Evolutionary conservation across 495 filamentous ascomycete genomes (phyloP).

Genomic region (Usnea hakonensis): DNA sequence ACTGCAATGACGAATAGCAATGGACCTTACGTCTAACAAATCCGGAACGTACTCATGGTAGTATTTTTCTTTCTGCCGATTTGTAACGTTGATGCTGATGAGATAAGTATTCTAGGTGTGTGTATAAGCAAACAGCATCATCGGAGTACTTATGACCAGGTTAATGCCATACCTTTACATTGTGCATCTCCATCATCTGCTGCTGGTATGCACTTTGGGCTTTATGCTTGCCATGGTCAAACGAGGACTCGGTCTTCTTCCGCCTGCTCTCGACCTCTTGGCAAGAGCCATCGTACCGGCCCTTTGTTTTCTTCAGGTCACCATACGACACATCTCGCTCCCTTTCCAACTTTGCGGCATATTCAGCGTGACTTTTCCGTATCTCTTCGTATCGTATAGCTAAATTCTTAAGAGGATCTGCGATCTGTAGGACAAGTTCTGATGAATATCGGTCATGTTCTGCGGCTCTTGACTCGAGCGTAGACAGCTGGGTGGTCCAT

Average conservation of each 20-base stretch:
- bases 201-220: constrained; percentile 85
- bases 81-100: constrained; percentile 89
- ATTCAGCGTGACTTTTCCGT: constrained; percentile 83
- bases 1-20: neutral
- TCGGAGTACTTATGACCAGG: neutral
- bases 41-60: constrained; percentile 96
- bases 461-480: constrained; percentile 75
- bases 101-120: constrained; percentile 75
- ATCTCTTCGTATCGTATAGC: constrained; percentile 78
- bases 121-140: constrained; percentile 16
- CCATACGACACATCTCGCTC: constrained; percentile 76
- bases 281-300: constrained; percentile 84
- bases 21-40: constrained; percentile 64
- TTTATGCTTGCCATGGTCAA: constrained; percentile 75
- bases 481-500: constrained; percentile 88
- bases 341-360: constrained; percentile 77
- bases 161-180: constrained; percentile 59
- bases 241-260: constrained; percentile 86
- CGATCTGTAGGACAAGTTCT: constrained; percentile 68
- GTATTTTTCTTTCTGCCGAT: constrained; percentile 93
- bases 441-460: constrained; percentile 80
- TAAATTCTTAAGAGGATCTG: constrained; percentile 71
- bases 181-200: constrained; percentile 88
- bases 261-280: constrained; percentile 91
- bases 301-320: constrained; percentile 85